Base-by-base conservation (phyloP, 1,139 yeast species). In the Pichia sp. region DNA sequence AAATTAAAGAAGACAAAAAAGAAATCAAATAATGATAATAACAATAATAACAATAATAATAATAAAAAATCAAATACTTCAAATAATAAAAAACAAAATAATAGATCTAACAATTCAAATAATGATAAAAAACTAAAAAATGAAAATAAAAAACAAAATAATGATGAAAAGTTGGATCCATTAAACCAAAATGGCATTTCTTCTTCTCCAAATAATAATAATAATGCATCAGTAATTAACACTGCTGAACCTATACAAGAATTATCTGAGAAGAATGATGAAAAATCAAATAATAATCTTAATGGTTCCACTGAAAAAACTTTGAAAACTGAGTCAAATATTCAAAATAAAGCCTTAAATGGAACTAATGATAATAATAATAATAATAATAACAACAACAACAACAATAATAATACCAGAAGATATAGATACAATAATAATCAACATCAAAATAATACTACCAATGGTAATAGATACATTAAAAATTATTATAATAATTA, bases 1-100 rank as follows among this genome's bases (percentile, higher is more conserved):
- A 48, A 43, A 26, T 23, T 46, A 6, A 41, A 41, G 29, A 47
- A 46, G 35, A 33, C 45, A n/a, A 41, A 42, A 12, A 40, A 42
- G 31, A 47, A 45, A 29, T 12, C 50, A 28, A 11, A 39, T 39
- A 6, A 39, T 5, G 10, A 11, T 34, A 22, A 24, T 32, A 24
- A n/a, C 11, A 39, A n/a, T 29, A 28, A n/a, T 29, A 37, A 16
- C 35, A 31, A 30, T 26, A 40, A 35, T 4, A 25, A 32, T 20
- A 39, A 35, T 23, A 33, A 24, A n/a, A 33, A 33, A n/a, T n/a
- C 36, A n/a, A n/a, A n/a, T n/a, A n/a, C n/a, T n/a, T n/a, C n/a
- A n/a, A n/a, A n/a, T n/a, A n/a, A n/a, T n/a, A n/a, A n/a, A n/a
- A n/a, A n/a, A n/a, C n/a, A n/a, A n/a, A n/a, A n/a, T n/a, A n/a